Conservation (phyloP, 495 filamentous ascomycete species). For the Neurospora sp. region DNA sequence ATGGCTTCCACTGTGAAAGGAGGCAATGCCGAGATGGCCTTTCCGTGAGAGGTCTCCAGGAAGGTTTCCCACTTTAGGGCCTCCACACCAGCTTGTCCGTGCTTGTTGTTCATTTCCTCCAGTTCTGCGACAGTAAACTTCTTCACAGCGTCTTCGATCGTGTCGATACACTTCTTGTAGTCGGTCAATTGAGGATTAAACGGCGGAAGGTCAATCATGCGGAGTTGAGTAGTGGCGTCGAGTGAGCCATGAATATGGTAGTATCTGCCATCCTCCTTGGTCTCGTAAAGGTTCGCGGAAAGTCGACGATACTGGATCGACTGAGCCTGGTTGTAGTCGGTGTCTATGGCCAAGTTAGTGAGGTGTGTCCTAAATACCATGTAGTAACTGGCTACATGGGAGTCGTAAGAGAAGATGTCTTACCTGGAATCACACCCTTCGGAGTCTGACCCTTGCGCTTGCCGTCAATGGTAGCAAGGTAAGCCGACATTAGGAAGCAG, state of each 20-base stretch:
- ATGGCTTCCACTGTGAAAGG: constrained; percentile 12
- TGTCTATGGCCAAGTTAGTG: constrained; percentile 37
- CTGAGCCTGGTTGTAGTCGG: constrained; percentile 59
- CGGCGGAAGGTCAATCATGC: constrained; percentile 62
- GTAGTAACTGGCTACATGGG: background rate
- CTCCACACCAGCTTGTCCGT: constrained; percentile 56
- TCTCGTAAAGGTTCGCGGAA: constrained; percentile 67
- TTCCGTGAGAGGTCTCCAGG: constrained; percentile 48
- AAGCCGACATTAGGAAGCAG: constrained; percentile 61
- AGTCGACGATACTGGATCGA: constrained; percentile 63
- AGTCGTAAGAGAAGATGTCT: constrained; percentile 7
- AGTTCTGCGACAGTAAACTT: constrained; percentile 53
- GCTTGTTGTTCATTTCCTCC: constrained; percentile 51
- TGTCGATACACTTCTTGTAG: constrained; percentile 55
- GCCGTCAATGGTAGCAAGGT: constrained; percentile 62
- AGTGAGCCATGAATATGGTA: constrained; percentile 75
- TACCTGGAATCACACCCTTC: constrained; percentile 54
- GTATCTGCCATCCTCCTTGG: constrained; percentile 51
- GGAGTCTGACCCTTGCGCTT: constrained; percentile 49
- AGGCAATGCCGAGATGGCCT: constrained; percentile 17
- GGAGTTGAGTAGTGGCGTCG: constrained; percentile 55
- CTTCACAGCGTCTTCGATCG: constrained; percentile 56
- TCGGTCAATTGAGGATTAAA: constrained; percentile 52
- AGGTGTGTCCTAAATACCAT: background rate
- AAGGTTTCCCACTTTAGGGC: constrained; percentile 59